Evolutionary conservation across 2,329 filamentous ascomycete genomes (phyloP), one percentile per base, ranked within the genome.

Genomic region (Colletotrichum neosansevieriae): DNA sequence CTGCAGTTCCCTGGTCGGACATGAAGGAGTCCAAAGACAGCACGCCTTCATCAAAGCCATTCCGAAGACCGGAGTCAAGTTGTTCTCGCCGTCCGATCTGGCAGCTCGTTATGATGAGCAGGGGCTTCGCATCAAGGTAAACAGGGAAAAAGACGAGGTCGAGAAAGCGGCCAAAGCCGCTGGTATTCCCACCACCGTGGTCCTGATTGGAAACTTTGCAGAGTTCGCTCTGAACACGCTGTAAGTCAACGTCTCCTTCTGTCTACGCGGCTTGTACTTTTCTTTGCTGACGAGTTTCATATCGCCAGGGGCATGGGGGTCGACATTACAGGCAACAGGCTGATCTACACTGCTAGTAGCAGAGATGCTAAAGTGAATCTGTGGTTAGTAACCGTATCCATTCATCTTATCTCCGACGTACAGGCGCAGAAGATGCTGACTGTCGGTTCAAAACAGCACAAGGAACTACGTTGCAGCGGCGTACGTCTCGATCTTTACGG

Each of bases 51-150:
- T 76, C 36, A 73, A 71, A 32, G 74, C 75, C 0, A 75, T 77
- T 13, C 74, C 75, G 0, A 70, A 74, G 21, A 70, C 74, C 1
- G 70, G 71, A 3, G 75, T 77, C 6, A 73, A 75, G 53, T 51
- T 77, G 0, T 77, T 76, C 50, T 73, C 76, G 29, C 75, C 74
- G 2, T 77, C 74, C 0, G 72, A 76, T 13, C 66, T 77, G 19
- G 74, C 69, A 9, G 62, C 72, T 21, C 72, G 70, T 7, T 71
- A 66, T 13, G 73, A 74, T 15, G 71, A 75, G 54, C 68, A 74
- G 49, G 75, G 72, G 1, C 45, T 75, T 3, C 70, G 57, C 3
- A 67, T 75, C 9, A 6, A 6, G 11, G 61, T 72, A 5, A 74
- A 73, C 53, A 73, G 72, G 53, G 56, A 63, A 3, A 77, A 77